Percentiles rank a stretch among this genome's conserved stretches.
Conservation (phyloP, 2,329 filamentous ascomycete species). For the Incumbomyces delicatus region DNA sequence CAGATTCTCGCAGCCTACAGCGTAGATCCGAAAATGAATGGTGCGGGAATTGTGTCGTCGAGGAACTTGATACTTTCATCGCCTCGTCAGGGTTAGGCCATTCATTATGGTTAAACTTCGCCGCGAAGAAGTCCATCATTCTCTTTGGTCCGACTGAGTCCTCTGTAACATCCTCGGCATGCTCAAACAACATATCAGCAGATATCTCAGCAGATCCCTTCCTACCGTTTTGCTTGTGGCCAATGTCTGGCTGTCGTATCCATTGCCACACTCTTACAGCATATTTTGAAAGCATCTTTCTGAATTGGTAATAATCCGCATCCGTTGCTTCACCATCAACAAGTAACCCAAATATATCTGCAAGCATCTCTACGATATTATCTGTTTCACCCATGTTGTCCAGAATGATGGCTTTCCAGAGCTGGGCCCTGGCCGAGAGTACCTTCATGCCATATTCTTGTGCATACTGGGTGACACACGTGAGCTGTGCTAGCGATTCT, state of each 20-base stretch:
- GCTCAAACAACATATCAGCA: background rate
- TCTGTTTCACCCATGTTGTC: background rate
- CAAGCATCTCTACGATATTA: constrained; percentile 1
- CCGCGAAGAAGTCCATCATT: background rate
- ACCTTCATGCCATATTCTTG: background rate
- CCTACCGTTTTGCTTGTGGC: too few species aligned
- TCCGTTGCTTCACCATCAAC: background rate
- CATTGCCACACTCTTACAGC: background rate
- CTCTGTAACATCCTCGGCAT: background rate
- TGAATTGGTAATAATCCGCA: constrained; percentile 2
- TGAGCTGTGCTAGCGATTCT: background rate
- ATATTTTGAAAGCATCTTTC: background rate
- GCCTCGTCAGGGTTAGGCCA: background rate
- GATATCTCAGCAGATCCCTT: background rate
- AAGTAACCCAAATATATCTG: background rate
- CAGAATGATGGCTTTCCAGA: constrained; percentile 5
- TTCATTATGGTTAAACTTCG: background rate
- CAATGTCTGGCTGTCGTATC: too few species aligned
- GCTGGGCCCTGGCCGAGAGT: background rate
- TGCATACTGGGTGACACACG: background rate
- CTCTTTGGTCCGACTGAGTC: background rate
- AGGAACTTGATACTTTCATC: background rate
- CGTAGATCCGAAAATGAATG: background rate
- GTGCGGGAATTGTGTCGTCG: too few species aligned
- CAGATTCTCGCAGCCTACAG: background rate